Base-by-base conservation (phyloP, 345 rosid species). In the Citrus unshiu region DNA sequence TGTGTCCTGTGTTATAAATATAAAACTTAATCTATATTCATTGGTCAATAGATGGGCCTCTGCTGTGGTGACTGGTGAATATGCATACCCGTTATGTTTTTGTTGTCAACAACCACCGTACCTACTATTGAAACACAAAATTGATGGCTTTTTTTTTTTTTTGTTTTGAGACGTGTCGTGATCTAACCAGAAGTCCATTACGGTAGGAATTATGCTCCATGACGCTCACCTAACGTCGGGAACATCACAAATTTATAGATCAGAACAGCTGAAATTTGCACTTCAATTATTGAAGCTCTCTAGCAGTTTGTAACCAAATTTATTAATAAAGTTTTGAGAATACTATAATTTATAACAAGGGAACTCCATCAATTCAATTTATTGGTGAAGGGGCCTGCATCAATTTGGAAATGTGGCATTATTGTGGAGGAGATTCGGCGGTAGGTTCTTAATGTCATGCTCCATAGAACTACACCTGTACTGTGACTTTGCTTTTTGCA, bases 181-280 rank as follows among this genome's bases (percentile, higher is more conserved):
- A 37, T 66, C 51, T 12, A 69, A 72, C 35, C 46, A 61, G 35
- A 74, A 77, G 74, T 77, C 81, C 32, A 6, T 29, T 29, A 25
- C 64, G 46, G 30, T 30, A 21, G 75, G 71, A 68, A 70, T 64
- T 49, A 74, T 61, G 73, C 22, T 78, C 37, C 75, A 65, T 78
- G 51, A 73, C 66, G 37, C 57, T 19, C 77, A 80, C 79, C 84
- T 13, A 80, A 72, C 81, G n/a, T 6, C 29, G 40, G 68, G 59
- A 78, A 68, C 19, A 68, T 61, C 54, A 68, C 27, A 9, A 61
- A 61, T 3, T 37, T 6, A 37, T 22, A 25, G 29, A 43, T 18
- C 57, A 62, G 35, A 25, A 6, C 22, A 67, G 70, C 51, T 37
- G 29, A 35, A 67, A 35, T 35, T 19, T 4, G 4, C 27, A 34